phyloP scores from a whole-genome alignment of 2,329 filamentous ascomycete species.

The Pseudogymnoascus sp. region DNA sequence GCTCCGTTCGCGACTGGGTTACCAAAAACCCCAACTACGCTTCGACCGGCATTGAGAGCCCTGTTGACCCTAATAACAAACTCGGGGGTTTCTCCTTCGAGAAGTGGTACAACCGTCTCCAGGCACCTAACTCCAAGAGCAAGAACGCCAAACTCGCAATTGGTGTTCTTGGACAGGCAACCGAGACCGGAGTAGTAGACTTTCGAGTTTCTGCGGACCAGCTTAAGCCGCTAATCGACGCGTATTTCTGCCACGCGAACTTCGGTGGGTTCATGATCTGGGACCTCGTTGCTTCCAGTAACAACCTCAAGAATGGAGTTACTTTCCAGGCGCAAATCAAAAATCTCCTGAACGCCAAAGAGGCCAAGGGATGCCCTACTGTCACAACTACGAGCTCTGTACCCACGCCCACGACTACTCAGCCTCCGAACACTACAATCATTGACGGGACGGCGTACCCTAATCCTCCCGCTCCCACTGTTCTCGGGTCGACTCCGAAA shows the following conservation, averaged over 20 bases:
- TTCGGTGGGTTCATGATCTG: constrained; percentile 31
- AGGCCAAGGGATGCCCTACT: not conserved
- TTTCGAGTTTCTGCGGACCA: constrained; percentile 17
- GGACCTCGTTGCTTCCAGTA: constrained; percentile 23
- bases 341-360: constrained; percentile 2
- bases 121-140: constrained; percentile 17
- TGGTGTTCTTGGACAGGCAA: constrained; percentile 15
- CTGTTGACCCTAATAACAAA: no score
- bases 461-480: not conserved
- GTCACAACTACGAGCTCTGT: not conserved
- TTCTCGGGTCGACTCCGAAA: not conserved
- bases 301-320: constrained; percentile 15
- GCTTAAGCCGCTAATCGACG: constrained; percentile 21
- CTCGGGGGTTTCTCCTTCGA: constrained; percentile 21
- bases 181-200: not conserved
- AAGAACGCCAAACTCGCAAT: constrained; percentile 26
- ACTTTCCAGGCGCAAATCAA: constrained; percentile 11
- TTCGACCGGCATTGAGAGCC: not conserved
- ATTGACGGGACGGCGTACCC: constrained; percentile 5
- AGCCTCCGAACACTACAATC: not conserved
- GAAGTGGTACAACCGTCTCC: constrained; percentile 19
- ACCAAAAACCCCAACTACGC: constrained; percentile 11
- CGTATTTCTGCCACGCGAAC: constrained; percentile 17
- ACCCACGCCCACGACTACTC: not conserved
- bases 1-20: constrained; percentile 23